Percentiles rank a stretch among this genome's conserved stretches.
Evolutionary conservation across 1,284 basidiomycete species (phyloP).

Genomic region (Fomitopsis betulina): DNA sequence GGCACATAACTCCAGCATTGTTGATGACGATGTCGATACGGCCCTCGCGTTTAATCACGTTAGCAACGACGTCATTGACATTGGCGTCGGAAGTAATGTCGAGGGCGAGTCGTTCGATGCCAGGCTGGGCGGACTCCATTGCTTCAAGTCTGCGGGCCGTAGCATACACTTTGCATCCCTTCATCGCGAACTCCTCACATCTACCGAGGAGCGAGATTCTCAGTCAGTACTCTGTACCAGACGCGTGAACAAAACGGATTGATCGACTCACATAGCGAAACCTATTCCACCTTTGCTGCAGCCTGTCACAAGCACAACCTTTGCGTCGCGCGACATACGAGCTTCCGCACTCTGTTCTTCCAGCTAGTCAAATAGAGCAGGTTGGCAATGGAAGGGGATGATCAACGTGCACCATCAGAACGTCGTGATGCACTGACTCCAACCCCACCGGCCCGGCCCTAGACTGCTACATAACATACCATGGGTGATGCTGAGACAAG

Average conservation of each 20-base stretch:
- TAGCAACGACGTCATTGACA: conserved; percentile 4
- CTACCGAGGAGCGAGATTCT: conserved; percentile 11
- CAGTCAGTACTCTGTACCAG: not conserved
- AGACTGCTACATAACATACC: no score
- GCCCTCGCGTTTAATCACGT: conserved; percentile 10
- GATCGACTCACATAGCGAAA: conserved; percentile 46
- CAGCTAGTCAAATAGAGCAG: no score
- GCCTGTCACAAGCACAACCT: conserved; percentile 51
- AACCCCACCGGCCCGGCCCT: no score
- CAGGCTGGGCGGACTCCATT: conserved; percentile 18
- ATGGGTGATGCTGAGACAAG: no score
- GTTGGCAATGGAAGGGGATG: no score
- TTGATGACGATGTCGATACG: conserved; percentile 14
- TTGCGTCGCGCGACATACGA: not conserved
- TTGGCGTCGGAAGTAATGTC: conserved; percentile 11
- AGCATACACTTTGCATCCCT: conserved; percentile 35
- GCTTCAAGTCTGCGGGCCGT: conserved; percentile 31
- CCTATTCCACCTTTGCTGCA: conserved; percentile 71
- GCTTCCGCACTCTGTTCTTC: no score
- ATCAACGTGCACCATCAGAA: no score
- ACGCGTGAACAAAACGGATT: no score
- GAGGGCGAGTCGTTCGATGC: conserved; percentile 4
- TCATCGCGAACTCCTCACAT: conserved; percentile 29
- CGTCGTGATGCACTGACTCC: no score
- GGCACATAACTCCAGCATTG: conserved; percentile 10